phyloP scores from a whole-genome alignment of 768 basidiomycete species.

The Gyrodon lividus region DNA sequence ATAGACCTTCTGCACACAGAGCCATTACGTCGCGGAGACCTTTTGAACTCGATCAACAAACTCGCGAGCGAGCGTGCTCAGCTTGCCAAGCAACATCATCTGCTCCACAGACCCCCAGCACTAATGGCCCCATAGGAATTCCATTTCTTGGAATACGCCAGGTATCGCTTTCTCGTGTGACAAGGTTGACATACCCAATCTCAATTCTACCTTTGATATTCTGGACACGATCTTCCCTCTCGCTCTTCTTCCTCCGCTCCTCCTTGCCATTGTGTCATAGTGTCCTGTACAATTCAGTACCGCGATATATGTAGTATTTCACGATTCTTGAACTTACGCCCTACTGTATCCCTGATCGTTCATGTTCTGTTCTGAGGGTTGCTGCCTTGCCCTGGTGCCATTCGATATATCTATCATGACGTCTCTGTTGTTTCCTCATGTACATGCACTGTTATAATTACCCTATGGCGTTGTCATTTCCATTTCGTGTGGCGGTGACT shows the following conservation, averaged over 20 bases:
- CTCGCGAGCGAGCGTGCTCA: slow-evolving; percentile 65
- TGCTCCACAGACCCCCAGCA: slow-evolving; percentile 33
- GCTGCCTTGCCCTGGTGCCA: no score
- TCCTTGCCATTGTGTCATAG: background rate
- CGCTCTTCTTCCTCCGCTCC: background rate
- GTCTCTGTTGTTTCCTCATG: no score
- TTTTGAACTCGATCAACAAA: slow-evolving; percentile 79
- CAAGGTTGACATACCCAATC: background rate
- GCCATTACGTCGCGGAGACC: slow-evolving; percentile 74
- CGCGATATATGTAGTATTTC: no score
- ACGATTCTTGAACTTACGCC: background rate
- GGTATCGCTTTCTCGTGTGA: background rate
- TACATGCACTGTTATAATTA: no score
- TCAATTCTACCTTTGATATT: background rate
- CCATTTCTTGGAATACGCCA: slow-evolving; percentile 3
- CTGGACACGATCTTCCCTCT: background rate
- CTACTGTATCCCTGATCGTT: slow-evolving; percentile 9
- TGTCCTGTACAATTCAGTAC: background rate
- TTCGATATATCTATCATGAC: background rate
- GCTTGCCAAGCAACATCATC: slow-evolving; percentile 29
- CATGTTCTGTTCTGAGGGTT: no score
- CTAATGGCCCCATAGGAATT: slow-evolving; percentile 25
- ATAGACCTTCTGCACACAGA: slow-evolving; percentile 42
- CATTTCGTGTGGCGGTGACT: no score
- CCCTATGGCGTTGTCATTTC: no score